These are phyloP conservation scores for Scheffersomyces ergatensis DNA, from an alignment of 805 yeast species.

Conservation along the genomic window DNA sequence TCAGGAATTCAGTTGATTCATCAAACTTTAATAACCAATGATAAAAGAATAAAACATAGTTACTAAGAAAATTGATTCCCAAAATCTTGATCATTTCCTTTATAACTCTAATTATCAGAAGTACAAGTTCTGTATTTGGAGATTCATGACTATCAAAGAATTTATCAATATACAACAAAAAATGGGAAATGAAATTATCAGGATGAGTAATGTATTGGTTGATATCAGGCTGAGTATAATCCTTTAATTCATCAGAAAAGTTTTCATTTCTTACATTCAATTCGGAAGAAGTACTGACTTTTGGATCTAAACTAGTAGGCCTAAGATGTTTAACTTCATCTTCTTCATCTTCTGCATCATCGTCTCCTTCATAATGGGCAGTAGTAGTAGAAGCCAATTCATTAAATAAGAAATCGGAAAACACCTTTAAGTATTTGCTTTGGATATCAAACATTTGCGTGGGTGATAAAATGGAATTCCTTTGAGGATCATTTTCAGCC, in stretches of 20 bases:
- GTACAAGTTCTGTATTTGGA: conserved; percentile 20
- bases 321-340: not conserved
- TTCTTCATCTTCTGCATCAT: not conserved
- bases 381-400: conserved; percentile 18
- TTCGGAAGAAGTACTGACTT: conserved; percentile 1
- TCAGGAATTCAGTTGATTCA: not conserved
- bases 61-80: conserved; percentile 47
- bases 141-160: conserved; percentile 22
- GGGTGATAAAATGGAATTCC: conserved; percentile 12
- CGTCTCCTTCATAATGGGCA: conserved; percentile 1
- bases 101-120: conserved; percentile 16
- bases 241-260: conserved; percentile 5
- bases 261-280: conserved; percentile 11
- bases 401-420: conserved; percentile 31
- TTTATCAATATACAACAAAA: conserved; percentile 34
- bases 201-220: conserved; percentile 39
- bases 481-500: conserved; percentile 6
- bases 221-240: conserved; percentile 36
- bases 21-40: conserved; percentile 37
- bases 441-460: conserved; percentile 33
- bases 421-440: conserved; percentile 35
- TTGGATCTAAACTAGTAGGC: conserved; percentile 4
- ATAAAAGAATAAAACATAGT: conserved; percentile 44
- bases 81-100: conserved; percentile 25
- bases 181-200: conserved; percentile 41